Evolutionary conservation across 2,329 filamentous ascomycete species (phyloP).

Genomic region (Endoconidiophora polonica): DNA sequence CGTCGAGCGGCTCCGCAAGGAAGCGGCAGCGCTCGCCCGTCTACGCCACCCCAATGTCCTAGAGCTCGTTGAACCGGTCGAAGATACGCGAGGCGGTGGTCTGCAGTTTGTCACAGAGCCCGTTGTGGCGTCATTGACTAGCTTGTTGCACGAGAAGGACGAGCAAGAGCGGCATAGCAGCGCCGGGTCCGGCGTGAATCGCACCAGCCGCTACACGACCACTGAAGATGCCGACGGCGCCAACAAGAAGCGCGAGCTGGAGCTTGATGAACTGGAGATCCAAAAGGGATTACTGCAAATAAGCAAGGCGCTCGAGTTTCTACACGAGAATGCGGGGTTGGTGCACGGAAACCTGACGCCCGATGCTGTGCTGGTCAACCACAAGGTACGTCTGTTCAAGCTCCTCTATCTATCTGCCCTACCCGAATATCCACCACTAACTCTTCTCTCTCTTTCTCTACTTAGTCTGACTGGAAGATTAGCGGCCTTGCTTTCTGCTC

Average conservation of each 20-base stretch:
- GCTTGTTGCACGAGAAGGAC: slow-evolving; percentile 73
- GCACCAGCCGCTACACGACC: slow-evolving; percentile 65
- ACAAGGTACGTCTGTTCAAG: slow-evolving; percentile 44
- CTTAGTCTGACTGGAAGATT: slow-evolving; percentile 90
- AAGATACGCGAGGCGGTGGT: slow-evolving; percentile 80
- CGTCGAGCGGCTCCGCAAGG: slow-evolving; percentile 76
- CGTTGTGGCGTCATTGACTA: slow-evolving; percentile 74
- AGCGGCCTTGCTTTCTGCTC: slow-evolving; percentile 84
- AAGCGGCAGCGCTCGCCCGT: slow-evolving; percentile 74
- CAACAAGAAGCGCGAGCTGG: slow-evolving; percentile 59
- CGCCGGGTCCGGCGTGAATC: slow-evolving; percentile 40
- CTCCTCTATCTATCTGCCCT: neutral
- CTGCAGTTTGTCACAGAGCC: slow-evolving; percentile 91
- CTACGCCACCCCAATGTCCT: slow-evolving; percentile 82
- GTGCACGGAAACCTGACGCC: slow-evolving; percentile 92
- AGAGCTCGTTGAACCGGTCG: slow-evolving; percentile 84
- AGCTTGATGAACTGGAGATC: slow-evolving; percentile 93
- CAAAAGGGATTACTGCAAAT: slow-evolving; percentile 91
- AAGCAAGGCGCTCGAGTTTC: slow-evolving; percentile 82
- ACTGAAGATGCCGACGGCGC: slow-evolving; percentile 63
- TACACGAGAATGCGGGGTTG: slow-evolving; percentile 86
- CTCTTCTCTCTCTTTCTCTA: slow-evolving; percentile 9
- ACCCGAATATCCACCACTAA: neutral
- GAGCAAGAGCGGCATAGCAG: slow-evolving; percentile 53
- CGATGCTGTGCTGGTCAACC: slow-evolving; percentile 83